Base-by-base conservation (phyloP, 345 rosid genomes). In the Lepidium aucheri region DNA sequence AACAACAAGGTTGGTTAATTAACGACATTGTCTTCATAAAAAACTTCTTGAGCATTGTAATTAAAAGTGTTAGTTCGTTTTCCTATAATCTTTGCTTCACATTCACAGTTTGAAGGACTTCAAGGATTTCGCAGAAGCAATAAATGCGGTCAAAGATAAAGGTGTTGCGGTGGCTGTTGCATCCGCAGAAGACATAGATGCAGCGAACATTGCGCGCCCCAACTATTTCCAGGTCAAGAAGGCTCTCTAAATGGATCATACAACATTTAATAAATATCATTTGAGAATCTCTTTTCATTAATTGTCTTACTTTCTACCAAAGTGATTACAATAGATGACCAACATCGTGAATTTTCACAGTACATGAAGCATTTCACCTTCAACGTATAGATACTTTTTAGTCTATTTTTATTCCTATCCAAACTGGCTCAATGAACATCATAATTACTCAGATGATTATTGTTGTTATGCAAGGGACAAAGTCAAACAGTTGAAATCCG, bases 81-180 rank as follows among this genome's bases (percentile, higher is more conserved):
- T 12, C 30, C 30, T 26, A 5, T 18, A 10, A 56, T 24, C 17
- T 38, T 41, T 50, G 33, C 10, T 24, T 15, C 28, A 34, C 95
- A 91, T 24, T 15, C 28, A 34, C 95, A 91, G 98, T 65, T 63
- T 78, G 74, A 86, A 85, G 79, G 91, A 91, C 82, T 91, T 92
- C 83, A 89, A 76, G 83, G 82, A 83, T 60, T 92, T 92, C 53
- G 91, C 84, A 0, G 82, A 76, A 51, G 91, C 79, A 64, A 74
- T 92, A 10, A 95, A 92, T 11, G 80, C 86, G 0, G 79, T 87
- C 41, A 86, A 77, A 64, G 82, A 82, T 52, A 78, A 80, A 63
- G 97, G 98, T 60, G 93, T 92, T 1, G 74, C 70, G 3, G 98
- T 90, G 1, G 91, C 84, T 1, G 98, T 91, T 63, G 94, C 94